Evolutionary conservation across 2,329 filamentous ascomycete species (phyloP).

Genomic region (Pleoardoris graminearum): DNA sequence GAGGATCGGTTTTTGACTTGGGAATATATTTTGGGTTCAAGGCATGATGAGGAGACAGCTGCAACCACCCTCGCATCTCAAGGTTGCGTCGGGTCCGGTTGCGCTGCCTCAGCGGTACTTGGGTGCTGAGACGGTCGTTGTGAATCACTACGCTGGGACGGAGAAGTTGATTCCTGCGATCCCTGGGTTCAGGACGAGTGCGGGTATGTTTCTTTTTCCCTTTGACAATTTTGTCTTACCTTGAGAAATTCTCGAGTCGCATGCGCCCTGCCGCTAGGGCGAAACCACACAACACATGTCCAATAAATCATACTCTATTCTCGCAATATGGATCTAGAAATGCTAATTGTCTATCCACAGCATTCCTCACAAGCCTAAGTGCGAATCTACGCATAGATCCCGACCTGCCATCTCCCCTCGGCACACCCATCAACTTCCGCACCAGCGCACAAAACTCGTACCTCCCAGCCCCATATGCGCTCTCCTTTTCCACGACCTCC

Average conservation of each 20-base stretch:
- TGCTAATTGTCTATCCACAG: conserved; percentile 49
- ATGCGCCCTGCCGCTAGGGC: conserved; percentile 12
- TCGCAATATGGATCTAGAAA: background rate
- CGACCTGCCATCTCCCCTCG: conserved; percentile 63
- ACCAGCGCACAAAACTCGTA: conserved; percentile 49
- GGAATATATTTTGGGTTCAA: background rate
- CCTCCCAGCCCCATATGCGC: conserved; percentile 55
- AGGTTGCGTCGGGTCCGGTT: conserved; percentile 34
- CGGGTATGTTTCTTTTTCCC: conserved; percentile 37
- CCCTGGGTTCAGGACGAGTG: conserved; percentile 45
- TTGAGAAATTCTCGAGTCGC: conserved; percentile 14
- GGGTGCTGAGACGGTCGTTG: conserved; percentile 32
- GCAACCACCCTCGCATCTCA: conserved; percentile 40
- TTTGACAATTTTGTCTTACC: conserved; percentile 14
- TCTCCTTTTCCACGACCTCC: conserved; percentile 50
- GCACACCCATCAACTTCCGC: conserved; percentile 64
- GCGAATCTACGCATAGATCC: conserved; percentile 73
- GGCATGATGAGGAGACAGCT: conserved; percentile 17
- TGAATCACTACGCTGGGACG: conserved; percentile 39
- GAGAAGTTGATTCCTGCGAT: conserved; percentile 45
- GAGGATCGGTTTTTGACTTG: background rate
- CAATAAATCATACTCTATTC: background rate
- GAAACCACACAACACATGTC: background rate
- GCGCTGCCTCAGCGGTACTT: conserved; percentile 32
- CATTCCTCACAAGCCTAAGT: conserved; percentile 80